These are phyloP conservation scores for Barbarea vulgaris DNA, from an alignment of 345 rosid genomes.

Conservation along the genomic window DNA sequence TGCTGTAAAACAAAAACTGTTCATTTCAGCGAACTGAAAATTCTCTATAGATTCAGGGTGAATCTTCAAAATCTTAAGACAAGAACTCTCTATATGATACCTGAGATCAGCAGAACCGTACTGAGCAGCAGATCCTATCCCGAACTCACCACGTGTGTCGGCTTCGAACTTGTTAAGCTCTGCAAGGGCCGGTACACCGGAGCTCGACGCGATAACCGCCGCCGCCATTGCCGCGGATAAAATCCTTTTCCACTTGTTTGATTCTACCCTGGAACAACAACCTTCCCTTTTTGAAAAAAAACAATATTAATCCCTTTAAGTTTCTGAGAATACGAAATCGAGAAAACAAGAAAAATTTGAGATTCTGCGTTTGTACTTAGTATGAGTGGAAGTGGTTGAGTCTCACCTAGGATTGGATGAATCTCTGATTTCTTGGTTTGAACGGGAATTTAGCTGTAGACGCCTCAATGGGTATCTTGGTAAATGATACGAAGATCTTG, in stretches of 20 bases:
- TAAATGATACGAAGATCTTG: constrained; percentile 19
- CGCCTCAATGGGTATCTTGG: constrained; percentile 32
- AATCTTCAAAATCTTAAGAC: not conserved
- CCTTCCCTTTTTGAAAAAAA: constrained; percentile 56
- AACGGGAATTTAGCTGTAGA: constrained; percentile 17
- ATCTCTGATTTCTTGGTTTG: constrained; percentile 20
- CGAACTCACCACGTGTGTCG: constrained; percentile 81
- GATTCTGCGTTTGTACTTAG: not conserved
- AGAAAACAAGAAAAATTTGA: not conserved
- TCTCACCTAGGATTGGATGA: constrained; percentile 35
- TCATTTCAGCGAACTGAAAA: constrained; percentile 20
- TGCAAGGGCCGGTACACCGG: constrained; percentile 63
- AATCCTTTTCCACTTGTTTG: constrained; percentile 54
- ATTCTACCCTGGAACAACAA: constrained; percentile 32
- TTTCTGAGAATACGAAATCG: not conserved
- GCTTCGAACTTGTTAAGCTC: constrained; percentile 92
- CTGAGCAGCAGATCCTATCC: constrained; percentile 92
- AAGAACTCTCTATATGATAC: constrained; percentile 37
- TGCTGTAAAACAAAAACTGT: constrained; percentile 51
- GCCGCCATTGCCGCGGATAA: constrained; percentile 69
- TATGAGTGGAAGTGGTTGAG: not conserved
- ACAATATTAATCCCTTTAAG: constrained; percentile 6
- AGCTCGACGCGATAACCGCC: constrained; percentile 55
- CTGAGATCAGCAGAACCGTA: constrained; percentile 87
- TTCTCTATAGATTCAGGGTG: not conserved